phyloP scores from a whole-genome alignment of 176 grass and related monocot genomes.

The Carex myosuroides region DNA sequence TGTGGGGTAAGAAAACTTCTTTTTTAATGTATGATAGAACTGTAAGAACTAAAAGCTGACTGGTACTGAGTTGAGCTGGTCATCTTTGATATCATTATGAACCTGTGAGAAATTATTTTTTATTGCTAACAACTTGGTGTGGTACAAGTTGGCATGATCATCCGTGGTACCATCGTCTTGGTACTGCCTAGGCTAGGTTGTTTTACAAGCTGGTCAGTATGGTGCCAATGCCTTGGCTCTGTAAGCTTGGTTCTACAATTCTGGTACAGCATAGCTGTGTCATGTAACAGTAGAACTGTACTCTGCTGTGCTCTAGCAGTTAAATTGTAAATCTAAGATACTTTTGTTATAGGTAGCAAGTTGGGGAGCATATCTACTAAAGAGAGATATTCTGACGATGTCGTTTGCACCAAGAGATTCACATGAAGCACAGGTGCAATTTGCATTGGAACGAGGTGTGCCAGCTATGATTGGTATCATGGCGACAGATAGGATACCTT shows the following conservation, averaged over 20 bases:
- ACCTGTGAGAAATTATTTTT: background rate
- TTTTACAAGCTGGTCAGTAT: background rate
- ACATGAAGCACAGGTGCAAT: slow-evolving; percentile 78
- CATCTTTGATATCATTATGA: background rate
- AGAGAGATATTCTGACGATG: slow-evolving; percentile 68
- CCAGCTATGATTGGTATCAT: slow-evolving; percentile 85
- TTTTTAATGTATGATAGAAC: background rate
- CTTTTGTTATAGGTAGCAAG: slow-evolving; percentile 56
- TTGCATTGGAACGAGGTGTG: slow-evolving; percentile 72
- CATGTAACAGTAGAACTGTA: background rate
- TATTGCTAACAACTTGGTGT: background rate
- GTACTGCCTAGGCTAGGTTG: background rate
- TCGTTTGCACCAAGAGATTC: slow-evolving; percentile 92
- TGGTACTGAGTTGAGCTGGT: background rate
- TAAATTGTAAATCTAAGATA: background rate
- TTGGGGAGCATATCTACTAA: slow-evolving; percentile 87
- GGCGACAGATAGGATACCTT: slow-evolving; percentile 54
- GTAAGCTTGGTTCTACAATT: background rate
- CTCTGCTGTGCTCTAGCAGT: background rate
- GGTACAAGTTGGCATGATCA: background rate
- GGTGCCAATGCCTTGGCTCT: background rate
- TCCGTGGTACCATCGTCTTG: background rate
- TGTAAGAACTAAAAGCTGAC: background rate
- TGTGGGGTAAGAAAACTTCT: slow-evolving; percentile 58
- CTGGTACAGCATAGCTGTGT: background rate